A percentile compares a stretch with the other conserved stretches of the same genome.
These are phyloP conservation scores for Amanita rubescens DNA, from an alignment of 768 basidiomycete species.

Conservation along the genomic window DNA sequence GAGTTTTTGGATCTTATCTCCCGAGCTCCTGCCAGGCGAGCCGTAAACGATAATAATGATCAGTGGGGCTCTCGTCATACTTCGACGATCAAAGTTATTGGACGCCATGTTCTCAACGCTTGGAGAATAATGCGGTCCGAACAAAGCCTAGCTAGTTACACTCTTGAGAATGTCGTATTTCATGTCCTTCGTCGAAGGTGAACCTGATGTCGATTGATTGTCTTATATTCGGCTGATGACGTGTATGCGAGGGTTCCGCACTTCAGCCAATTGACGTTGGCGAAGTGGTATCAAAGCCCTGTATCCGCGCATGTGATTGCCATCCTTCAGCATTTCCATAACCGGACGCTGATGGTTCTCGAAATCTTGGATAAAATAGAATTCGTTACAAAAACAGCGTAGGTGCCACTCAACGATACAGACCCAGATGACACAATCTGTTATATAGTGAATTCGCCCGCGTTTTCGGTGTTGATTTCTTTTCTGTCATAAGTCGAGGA, in stretches of 20 bases:
- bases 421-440: neutral
- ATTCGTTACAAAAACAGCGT: constrained; percentile 87
- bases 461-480: constrained; percentile 96
- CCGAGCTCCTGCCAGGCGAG: constrained; percentile 51
- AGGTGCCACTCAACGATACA: constrained; percentile 20
- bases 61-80: constrained; percentile 70
- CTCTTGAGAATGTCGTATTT: constrained; percentile 86
- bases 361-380: constrained; percentile 80
- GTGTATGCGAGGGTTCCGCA: constrained; percentile 55
- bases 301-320: constrained; percentile 46
- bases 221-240: constrained; percentile 1
- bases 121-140: constrained; percentile 93
- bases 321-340: constrained; percentile 56
- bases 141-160: constrained; percentile 67
- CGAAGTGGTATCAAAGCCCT: constrained; percentile 58
- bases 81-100: constrained; percentile 77
- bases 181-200: constrained; percentile 74
- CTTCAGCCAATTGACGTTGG: constrained; percentile 56
- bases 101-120: constrained; percentile 86
- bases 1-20: constrained; percentile 69
- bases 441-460: constrained; percentile 84
- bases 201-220: neutral
- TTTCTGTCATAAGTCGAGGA: constrained; percentile 88
- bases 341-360: constrained; percentile 60
- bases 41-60: constrained; percentile 34